Evolutionary conservation across 805 yeast genomes (phyloP), one percentile per base, ranked within the genome.

Genomic region (Ogataea saltuana): DNA sequence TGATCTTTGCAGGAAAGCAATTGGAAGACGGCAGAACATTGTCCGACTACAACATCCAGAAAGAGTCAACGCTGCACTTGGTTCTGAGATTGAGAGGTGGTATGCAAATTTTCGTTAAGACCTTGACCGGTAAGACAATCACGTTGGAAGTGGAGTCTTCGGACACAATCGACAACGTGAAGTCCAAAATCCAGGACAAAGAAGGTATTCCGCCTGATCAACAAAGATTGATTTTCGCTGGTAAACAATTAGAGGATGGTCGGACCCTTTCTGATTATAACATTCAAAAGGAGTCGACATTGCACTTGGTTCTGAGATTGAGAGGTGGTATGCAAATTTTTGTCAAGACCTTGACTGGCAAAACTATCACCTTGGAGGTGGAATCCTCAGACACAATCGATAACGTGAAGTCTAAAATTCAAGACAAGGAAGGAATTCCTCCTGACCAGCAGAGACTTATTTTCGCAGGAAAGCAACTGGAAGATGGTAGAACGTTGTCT

Each of bases 341-440:
- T 32, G 79, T 75, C 45, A 76, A 77, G 63, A 77, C 81, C 27
- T 68, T 78, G 56, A 78, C 83, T 19, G 83, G 83, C 64, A 78
- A 77, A 67, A 78, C 82, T 31, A 77, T 78, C 49, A 90, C 97
- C 69, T 82, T 90, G 58, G 97, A 90, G 78, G 97, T 89, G 59
- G 97, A 90, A 78, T 88, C 97, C 53, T 88, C 96, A 49, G 97
- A 90, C 80, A 88, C 97, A 53, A 88, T 91, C 68, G 97, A 89
- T 81, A 88, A 88, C 64, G 97, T 90, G 76, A 90, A 88, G 80
- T 77, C 95, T 63, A 89, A 89, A 81, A 89, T 90, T 68, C 96
- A 88, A 79, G 97, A 88, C 78, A 88, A 87, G 76, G 96, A 89
- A 72, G 97, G 97, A 66, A 88, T 89, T 63, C 97, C 97, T 69